These are phyloP conservation scores for Carex myosuroides DNA, from an alignment of 176 grass and related monocot genomes.

Conservation along the genomic window DNA sequence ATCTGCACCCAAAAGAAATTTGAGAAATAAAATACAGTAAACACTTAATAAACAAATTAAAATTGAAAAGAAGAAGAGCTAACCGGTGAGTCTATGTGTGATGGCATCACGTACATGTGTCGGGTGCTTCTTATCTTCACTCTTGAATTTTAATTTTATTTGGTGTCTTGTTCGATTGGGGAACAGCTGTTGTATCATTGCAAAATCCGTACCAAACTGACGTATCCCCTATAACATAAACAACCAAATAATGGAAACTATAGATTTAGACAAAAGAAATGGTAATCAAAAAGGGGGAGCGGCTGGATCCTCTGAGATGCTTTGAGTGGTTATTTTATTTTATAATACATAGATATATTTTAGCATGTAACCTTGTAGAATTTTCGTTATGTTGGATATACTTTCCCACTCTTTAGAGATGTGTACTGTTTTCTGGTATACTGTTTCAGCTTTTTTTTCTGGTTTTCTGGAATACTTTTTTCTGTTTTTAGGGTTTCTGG, in stretches of 20 bases:
- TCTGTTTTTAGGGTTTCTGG: too few relatives aligned
- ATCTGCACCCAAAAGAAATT: constrained; percentile 36
- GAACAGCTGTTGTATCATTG: constrained; percentile 86
- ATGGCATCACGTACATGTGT: constrained; percentile 64
- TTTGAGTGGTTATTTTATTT: not conserved
- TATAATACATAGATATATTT: constrained; percentile 12
- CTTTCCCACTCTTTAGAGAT: too few relatives aligned
- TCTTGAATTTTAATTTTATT: constrained; percentile 73
- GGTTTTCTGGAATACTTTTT: too few relatives aligned
- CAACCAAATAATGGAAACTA: constrained; percentile 11
- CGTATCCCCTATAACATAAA: constrained; percentile 54
- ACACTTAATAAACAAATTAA: not conserved
- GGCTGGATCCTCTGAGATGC: not conserved
- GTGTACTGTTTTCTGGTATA: too few relatives aligned
- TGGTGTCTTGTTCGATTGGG: constrained; percentile 68
- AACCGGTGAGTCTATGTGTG: constrained; percentile 48
- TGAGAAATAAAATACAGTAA: not conserved
- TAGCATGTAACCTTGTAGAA: constrained; percentile 39
- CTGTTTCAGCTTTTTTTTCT: too few relatives aligned
- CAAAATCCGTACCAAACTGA: constrained; percentile 94
- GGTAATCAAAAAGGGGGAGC: not conserved
- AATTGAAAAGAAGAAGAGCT: constrained; percentile 18
- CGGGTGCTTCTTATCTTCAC: constrained; percentile 67
- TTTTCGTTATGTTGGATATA: too few relatives aligned
- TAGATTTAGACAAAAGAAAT: constrained; percentile 11